Base-by-base conservation (phyloP, 805 yeast genomes). In the Metschnikowia koreensis region DNA sequence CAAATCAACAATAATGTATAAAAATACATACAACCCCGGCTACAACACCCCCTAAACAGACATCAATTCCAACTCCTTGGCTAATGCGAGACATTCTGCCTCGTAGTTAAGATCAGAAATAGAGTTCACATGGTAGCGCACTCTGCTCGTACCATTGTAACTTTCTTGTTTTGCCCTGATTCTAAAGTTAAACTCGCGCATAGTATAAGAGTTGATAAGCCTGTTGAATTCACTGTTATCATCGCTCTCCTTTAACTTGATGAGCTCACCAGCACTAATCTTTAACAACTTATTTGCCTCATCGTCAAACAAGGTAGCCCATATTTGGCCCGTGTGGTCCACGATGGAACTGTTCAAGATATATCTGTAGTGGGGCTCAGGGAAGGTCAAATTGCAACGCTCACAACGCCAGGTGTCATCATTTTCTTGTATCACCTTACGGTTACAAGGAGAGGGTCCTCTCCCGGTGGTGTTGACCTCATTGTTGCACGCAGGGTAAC, bases 341-440 rank as follows among this genome's bases (percentile, higher is more conserved):
- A 84, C 77, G n/a, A 91, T 80, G 3, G 89, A 81, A 43, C 83
- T 67, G n/a, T 86, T 84, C 60, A 93, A 68, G 48, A 91, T 83
- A 60, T 88, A 94, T 67, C 98, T 81, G 73, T 88, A 84, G 45
- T 78, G 73, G 16, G 98, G 97, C 44, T 76, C 78, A 2, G 79
- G 75, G 64, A 81, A 85, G 55, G 80, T 81, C 50, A 80, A 74
- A 61, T 89, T 86, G 78, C 98, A 92, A 67, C 86, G 87, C 66
- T 92, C 98, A 75, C 99, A 94, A 68, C 96, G 82, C 96, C 96
- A 92, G 15, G 84, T 75, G 12, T 87, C 89, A 56, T 70, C 74
- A 63, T 82, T 86, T 33, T 81, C 76, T 63, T 89, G 89, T 41
- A 87, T 73, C 31, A 91, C 89, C 70, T 94, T 94, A 65, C 91